phyloP scores from a whole-genome alignment of 1,284 basidiomycete species.

The Stygiomarasmius scandens region DNA sequence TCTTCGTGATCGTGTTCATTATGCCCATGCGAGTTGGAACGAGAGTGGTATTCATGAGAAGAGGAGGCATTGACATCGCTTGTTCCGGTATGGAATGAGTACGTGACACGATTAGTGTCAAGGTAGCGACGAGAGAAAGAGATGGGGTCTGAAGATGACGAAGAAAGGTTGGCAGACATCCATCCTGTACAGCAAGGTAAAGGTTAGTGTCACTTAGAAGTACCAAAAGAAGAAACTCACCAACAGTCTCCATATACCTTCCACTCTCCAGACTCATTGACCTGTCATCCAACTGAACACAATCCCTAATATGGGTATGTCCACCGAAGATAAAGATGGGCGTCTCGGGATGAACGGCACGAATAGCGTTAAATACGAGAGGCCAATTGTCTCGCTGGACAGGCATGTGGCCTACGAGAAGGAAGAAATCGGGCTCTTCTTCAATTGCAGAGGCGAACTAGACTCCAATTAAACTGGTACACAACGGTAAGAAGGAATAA shows the following conservation, averaged over 20 bases:
- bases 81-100: constrained; percentile 34
- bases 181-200: neutral
- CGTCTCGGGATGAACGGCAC: constrained; percentile 68
- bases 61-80: neutral
- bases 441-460: constrained; percentile 78
- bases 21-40: too few species aligned
- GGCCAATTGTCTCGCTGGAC: constrained; percentile 68
- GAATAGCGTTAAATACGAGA: constrained; percentile 72
- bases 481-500: neutral
- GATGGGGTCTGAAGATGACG: constrained; percentile 33
- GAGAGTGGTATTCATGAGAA: too few species aligned
- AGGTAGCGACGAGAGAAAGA: constrained; percentile 72
- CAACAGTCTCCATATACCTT: constrained; percentile 87
- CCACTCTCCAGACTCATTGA: constrained; percentile 80
- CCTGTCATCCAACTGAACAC: constrained; percentile 61
- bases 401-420: constrained; percentile 78
- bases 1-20: too few species aligned
- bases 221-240: constrained; percentile 31
- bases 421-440: constrained; percentile 82
- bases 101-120: constrained; percentile 75
- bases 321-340: constrained; percentile 82
- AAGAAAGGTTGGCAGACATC: neutral
- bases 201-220: neutral
- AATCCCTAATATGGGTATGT: constrained; percentile 51
- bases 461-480: neutral